phyloP scores from a whole-genome alignment of 129 eudicot genomes.

The Scalesia atractyloides region DNA sequence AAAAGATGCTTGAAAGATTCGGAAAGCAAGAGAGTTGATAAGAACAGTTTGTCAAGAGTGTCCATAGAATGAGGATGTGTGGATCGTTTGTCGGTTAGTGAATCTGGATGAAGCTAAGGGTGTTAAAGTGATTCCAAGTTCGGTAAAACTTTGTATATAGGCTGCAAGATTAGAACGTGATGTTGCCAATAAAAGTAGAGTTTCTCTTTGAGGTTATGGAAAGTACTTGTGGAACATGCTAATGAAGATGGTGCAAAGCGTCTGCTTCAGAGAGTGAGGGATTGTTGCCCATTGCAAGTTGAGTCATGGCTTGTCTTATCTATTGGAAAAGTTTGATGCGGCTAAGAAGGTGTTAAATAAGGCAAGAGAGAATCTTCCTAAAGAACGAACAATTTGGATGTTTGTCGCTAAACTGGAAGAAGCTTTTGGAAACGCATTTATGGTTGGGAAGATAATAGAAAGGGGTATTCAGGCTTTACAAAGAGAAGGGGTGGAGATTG shows the following conservation, averaged over 20 bases:
- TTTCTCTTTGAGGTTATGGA: no score
- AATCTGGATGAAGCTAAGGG: no score
- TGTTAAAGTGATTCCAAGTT: no score
- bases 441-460: no score
- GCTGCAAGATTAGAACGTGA: no score
- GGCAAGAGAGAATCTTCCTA: slow-evolving; percentile 75
- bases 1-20: slow-evolving; percentile 84
- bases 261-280: slow-evolving; percentile 80
- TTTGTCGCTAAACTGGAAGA: slow-evolving; percentile 87
- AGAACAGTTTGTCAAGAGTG: slow-evolving; percentile 83
- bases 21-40: slow-evolving; percentile 67
- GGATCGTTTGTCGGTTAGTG: no score
- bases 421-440: slow-evolving; percentile 65
- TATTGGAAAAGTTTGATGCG: slow-evolving; percentile 69
- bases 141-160: no score
- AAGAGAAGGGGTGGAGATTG: slow-evolving; percentile 72
- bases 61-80: slow-evolving; percentile 88
- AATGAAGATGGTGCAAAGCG: slow-evolving; percentile 80
- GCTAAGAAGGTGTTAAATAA: slow-evolving; percentile 53
- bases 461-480: slow-evolving; percentile 82
- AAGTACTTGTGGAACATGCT: no score
- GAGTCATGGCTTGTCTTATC: slow-evolving; percentile 93
- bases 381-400: slow-evolving; percentile 92
- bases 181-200: no score
- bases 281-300: slow-evolving; percentile 89